Evolutionary conservation across 768 basidiomycete genomes (phyloP).

Genomic region (Infundibulicybe gibba): DNA sequence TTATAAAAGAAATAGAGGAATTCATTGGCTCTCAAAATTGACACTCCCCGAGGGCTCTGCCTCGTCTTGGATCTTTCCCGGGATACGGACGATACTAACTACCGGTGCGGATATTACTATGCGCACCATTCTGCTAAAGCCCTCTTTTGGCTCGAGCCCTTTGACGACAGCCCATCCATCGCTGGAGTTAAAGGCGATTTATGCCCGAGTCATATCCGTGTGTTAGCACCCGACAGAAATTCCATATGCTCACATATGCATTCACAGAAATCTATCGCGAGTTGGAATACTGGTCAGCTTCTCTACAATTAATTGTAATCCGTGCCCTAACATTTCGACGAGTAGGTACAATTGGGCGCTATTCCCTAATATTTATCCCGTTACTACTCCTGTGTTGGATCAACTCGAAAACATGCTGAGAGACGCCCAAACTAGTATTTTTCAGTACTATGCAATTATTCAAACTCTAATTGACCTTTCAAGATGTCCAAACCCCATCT

Average conservation of each 20-base stretch:
- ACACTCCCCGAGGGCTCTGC: neutral
- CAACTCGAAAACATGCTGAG: neutral
- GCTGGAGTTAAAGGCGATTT: neutral
- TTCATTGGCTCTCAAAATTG: neutral
- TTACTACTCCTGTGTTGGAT: neutral
- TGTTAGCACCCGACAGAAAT: neutral
- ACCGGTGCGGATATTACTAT: slow-evolving; percentile 6
- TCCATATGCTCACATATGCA: neutral
- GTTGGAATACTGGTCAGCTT: slow-evolving; percentile 2
- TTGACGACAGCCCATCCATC: neutral
- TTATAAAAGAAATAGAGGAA: slow-evolving; percentile 1
- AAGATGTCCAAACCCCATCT: slow-evolving; percentile 1
- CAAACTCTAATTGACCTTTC: neutral
- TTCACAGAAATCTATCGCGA: slow-evolving; percentile 3
- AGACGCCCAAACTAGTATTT: too few relatives aligned
- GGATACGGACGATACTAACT: neutral
- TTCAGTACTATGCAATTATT: neutral
- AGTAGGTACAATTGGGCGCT: slow-evolving; percentile 1
- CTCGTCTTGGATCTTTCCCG: slow-evolving; percentile 2
- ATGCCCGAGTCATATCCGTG: neutral
- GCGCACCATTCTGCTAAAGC: neutral
- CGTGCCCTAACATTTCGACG: neutral
- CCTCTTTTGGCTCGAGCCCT: slow-evolving; percentile 3
- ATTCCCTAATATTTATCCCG: slow-evolving; percentile 1
- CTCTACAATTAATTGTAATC: neutral